Evolutionary conservation across 768 basidiomycete genomes (phyloP), one percentile per base, ranked within the genome.

Genomic region (Russula vinacea): DNA sequence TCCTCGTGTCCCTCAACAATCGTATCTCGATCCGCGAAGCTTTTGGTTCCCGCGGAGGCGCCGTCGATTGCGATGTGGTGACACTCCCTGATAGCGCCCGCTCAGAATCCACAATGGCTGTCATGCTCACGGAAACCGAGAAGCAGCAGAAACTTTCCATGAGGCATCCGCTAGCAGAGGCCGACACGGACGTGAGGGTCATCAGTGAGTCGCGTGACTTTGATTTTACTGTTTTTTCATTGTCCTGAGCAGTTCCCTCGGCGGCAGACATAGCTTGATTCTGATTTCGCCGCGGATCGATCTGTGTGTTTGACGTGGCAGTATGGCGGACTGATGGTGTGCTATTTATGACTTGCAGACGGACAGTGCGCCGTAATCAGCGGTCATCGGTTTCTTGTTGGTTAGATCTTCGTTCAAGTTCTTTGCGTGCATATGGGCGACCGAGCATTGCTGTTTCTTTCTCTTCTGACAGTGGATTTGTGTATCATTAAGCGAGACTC

Each of bases 1-100:
- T 73, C 22, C 70, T 73, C 33, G 69, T 72, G 44, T 52, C 69
- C 3, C 65, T 73, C 63, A 72, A 72, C 51, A 66, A 66, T 29
- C 64, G 64, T 19, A 40, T 65, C 32, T 50, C 64, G 19, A 40
- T 65, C n/a, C 64, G 64, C 3, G 56, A 57, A 5, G 5, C 45
- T 17, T 24, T 9, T 9, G 37, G n/a, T 11, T 19, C 44, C 24
- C 22, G 10, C 13, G 8, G 33, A 29, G 29, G 29, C 26, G 42
- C 33, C 2, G 5, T 37, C 0, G 16, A 51, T 37, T 40, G 47
- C 5, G 29, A 24, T 0, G 52, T 9, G 0, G 29, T 9, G 26
- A 13, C 26, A 0, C 39, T 9, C 51, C 62, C 51, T 14, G 16
- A 16, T 17, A 29, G 45, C 3, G 11, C 13, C 16, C 63, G 58